phyloP scores from a whole-genome alignment of 805 yeast genomes.

The Kuraishia capsulata region DNA sequence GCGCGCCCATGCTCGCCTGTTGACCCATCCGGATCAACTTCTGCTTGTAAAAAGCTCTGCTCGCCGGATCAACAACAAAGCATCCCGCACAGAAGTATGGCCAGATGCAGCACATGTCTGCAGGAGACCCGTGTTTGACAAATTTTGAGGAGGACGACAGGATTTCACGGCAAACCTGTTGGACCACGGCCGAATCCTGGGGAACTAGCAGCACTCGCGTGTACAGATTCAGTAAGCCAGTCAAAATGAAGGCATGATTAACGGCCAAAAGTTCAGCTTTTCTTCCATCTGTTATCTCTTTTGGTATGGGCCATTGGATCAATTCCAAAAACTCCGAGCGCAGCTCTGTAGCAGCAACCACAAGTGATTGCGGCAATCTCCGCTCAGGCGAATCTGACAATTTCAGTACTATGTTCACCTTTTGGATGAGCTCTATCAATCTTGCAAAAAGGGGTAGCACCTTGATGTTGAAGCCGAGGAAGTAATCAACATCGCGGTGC shows the following conservation, averaged over 20 bases:
- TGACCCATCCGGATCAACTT: constrained; percentile 31
- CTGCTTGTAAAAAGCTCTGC: constrained; percentile 25
- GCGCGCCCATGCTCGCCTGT: constrained; percentile 29
- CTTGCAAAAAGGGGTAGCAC: constrained; percentile 51
- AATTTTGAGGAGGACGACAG: constrained; percentile 24
- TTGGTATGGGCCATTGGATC: background rate
- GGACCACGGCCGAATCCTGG: constrained; percentile 34
- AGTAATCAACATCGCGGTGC: constrained; percentile 43
- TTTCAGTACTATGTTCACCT: constrained; percentile 12
- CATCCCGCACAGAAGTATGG: constrained; percentile 52
- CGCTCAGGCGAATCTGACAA: constrained; percentile 6
- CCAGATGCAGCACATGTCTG: constrained; percentile 47
- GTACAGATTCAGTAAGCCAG: constrained; percentile 48
- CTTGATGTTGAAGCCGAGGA: constrained; percentile 58
- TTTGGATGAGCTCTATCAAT: constrained; percentile 30
- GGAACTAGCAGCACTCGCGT: constrained; percentile 45
- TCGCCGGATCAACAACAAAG: constrained; percentile 32
- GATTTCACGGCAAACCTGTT: constrained; percentile 33
- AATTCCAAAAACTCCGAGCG: background rate
- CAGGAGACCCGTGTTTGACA: constrained; percentile 36
- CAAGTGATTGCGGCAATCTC: constrained; percentile 15
- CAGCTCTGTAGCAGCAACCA: constrained; percentile 2
- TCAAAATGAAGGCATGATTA: constrained; percentile 41
- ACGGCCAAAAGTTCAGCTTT: constrained; percentile 27
- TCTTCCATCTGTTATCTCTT: constrained; percentile 6